phyloP scores from a whole-genome alignment of 768 basidiomycete genomes.

The Boletus insuetus region DNA sequence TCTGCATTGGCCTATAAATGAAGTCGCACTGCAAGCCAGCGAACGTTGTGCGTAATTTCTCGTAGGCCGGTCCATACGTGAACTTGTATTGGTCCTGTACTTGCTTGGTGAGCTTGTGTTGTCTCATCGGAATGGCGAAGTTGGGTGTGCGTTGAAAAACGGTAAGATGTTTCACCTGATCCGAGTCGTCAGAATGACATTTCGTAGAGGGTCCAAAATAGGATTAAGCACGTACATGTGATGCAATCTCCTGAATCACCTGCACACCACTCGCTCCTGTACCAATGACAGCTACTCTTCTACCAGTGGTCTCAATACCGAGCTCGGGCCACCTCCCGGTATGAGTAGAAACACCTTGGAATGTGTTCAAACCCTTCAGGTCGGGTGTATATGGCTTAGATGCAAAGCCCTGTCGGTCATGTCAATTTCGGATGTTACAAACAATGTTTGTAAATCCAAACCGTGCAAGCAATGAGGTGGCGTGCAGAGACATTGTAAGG shows the following conservation, averaged over 20 bases:
- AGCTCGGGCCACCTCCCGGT: background rate
- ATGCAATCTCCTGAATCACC: background rate
- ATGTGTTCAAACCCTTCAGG: background rate
- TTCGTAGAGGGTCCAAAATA: no score
- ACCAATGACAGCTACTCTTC: background rate
- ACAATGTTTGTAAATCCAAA: background rate
- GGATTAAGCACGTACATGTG: background rate
- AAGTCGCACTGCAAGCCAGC: background rate
- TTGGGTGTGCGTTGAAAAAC: background rate
- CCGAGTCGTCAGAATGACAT: no score
- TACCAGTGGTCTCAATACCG: background rate
- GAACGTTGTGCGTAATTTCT: background rate
- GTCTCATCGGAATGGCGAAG: background rate
- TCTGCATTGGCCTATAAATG: background rate
- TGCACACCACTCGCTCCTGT: background rate
- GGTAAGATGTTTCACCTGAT: background rate
- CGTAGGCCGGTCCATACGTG: background rate
- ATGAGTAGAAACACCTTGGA: background rate
- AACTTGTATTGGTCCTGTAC: background rate
- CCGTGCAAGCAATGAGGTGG: background rate
- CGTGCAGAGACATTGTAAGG: background rate
- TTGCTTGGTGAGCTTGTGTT: background rate
- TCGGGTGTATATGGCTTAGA: background rate
- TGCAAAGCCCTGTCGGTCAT: background rate
- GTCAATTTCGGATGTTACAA: background rate